Evolutionary conservation across 495 filamentous ascomycete genomes (phyloP), one percentile per base, ranked within the genome.

Genomic region (Corynascus novoguineensis): DNA sequence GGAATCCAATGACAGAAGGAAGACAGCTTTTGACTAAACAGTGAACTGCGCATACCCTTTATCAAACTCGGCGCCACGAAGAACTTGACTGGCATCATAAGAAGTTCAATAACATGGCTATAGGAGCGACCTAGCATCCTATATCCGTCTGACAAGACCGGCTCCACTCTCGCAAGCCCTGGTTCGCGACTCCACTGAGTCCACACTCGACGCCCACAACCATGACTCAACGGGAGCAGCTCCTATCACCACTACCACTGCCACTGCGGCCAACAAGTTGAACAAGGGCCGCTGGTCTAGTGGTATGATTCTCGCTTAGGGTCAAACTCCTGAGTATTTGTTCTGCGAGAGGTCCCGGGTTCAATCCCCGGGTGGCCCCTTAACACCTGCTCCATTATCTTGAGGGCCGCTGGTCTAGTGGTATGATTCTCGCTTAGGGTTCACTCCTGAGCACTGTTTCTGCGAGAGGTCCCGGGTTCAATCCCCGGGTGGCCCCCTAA

Each of bases 391-490:
- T n/a, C n/a, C n/a, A n/a, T n/a, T n/a, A n/a, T n/a, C n/a, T n/a
- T n/a, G n/a, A 55, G 52, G 58, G 58, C 58, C 52, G 58, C 58
- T 60, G 52, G 52, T 60, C 52, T 55, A 60, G 57, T 59, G 52
- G 58, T 55, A 60, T 60, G 51, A 55, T 55, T 55, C 58, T 55
- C 51, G 58, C 58, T 60, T 55, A 55, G 58, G 52, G 51, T 50
- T 50, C 37, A n/a, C 55, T 24, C 27, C 55, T 38, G 32, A 55
- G 50, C 24, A 55, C 17, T 58, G n/a, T 7, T 40, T 25, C 40
- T 55, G 57, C 51, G 58, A 60, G 58, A 60, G 51, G 58, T 55
- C 58, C 51, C 58, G 58, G 52, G 58, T 55, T 55, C 51, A 51
- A 60, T 55, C 52, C 58, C 46, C 51, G 58, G 45, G 51, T 60